phyloP scores from a whole-genome alignment of 1,284 basidiomycete species.

The Sporisorium exsertum region DNA sequence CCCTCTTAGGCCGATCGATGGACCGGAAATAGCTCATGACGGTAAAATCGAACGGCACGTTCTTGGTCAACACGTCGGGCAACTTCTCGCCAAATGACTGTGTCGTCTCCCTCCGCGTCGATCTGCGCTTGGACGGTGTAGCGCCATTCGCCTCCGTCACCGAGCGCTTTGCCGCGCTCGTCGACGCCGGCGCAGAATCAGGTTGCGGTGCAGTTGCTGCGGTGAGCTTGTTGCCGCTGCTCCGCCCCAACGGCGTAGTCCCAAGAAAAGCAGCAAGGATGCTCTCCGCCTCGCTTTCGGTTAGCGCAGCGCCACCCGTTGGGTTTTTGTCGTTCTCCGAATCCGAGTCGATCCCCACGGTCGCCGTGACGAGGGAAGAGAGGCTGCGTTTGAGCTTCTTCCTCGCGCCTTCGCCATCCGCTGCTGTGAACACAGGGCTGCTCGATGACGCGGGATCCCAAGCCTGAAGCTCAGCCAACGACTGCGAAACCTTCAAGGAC shows the following conservation, averaged over 20 bases:
- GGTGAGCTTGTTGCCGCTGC: background rate
- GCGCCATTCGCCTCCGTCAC: background rate
- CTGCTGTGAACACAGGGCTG: no score
- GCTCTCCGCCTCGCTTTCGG: conserved; percentile 41
- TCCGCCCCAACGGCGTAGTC: conserved; percentile 24
- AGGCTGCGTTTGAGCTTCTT: conserved; percentile 27
- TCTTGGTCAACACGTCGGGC: conserved; percentile 30
- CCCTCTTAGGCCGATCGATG: conserved; percentile 24
- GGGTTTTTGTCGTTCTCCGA: conserved; percentile 1
- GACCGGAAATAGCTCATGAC: conserved; percentile 40
- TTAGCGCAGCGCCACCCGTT: conserved; percentile 20
- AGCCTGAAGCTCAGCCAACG: conserved; percentile 33
- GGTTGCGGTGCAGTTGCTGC: background rate
- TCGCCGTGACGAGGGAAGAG: background rate
- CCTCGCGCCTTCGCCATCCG: conserved; percentile 1
- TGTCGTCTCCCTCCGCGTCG: conserved; percentile 23
- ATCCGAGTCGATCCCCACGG: conserved; percentile 9
- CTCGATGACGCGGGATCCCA: conserved; percentile 8
- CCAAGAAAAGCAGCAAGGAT: conserved; percentile 40
- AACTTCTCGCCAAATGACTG: conserved; percentile 48
- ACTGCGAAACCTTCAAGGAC: conserved; percentile 33
- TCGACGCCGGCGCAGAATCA: background rate
- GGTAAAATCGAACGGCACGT: conserved; percentile 32
- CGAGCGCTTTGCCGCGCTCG: background rate
- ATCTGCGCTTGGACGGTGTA: conserved; percentile 25